phyloP scores from a whole-genome alignment of 2,329 filamentous ascomycete species.

The Verticillium isaacii region DNA sequence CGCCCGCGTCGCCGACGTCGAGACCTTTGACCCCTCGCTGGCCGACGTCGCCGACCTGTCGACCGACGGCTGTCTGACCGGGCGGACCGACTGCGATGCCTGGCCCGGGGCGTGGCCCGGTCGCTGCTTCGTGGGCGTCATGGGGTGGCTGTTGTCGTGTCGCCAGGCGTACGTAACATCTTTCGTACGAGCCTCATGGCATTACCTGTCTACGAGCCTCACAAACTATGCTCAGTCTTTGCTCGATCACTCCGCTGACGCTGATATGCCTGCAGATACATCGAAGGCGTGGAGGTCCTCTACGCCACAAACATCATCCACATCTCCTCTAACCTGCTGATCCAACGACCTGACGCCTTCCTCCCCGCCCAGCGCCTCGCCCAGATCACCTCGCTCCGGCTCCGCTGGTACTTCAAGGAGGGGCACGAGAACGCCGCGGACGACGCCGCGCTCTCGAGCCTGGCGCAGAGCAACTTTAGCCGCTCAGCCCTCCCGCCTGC shows the following conservation, averaged over 20 bases:
- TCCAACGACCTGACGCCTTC: constrained; percentile 11
- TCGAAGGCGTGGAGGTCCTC: constrained; percentile 20
- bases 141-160: constrained; percentile 23
- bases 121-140: constrained; percentile 19
- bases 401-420: constrained; percentile 14
- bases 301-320: constrained; percentile 22
- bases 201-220: too few species aligned
- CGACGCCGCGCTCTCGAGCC: not conserved
- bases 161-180: constrained; percentile 17
- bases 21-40: not conserved
- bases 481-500: not conserved
- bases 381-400: constrained; percentile 16
- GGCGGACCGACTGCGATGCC: not conserved
- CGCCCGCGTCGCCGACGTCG: not conserved
- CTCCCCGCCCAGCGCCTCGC: constrained; percentile 16
- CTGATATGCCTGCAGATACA: constrained; percentile 11
- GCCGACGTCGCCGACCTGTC: not conserved
- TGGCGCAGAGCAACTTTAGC: not conserved
- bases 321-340: constrained; percentile 16
- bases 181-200: too few species aligned
- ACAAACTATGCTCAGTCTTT: too few species aligned
- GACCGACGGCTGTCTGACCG: not conserved
- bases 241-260: too few species aligned
- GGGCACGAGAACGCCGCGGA: not conserved
- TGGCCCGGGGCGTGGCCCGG: constrained; percentile 15